Base-by-base conservation (phyloP, 2,329 filamentous ascomycete genomes). In the Pseudogymnoascus sp. region DNA sequence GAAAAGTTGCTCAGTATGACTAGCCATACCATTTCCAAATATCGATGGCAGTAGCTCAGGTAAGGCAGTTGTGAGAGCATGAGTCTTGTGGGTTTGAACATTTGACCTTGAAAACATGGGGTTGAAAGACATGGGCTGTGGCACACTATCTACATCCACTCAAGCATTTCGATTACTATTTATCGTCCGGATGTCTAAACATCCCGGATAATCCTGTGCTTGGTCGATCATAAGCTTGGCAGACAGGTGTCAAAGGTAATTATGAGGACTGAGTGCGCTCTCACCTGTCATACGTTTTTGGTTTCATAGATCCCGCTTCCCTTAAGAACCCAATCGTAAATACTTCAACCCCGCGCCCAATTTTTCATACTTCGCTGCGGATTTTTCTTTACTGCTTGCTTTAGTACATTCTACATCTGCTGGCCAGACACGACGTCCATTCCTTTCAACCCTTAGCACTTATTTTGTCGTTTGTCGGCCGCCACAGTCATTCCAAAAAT, bases 401-500 rank as follows among this genome's bases (percentile, higher is more conserved):
- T 50, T 50, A 11, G n/a, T 50, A 28, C 25, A 50, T 50, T 30
- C n/a, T 16, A 16, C 25, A 30, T 30, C 43, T 50, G 43, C 43
- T 50, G 43, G 43, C 43, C 43, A 50, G 43, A 50, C 43, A 50
- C 43, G 43, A 30, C 43, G 43, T 50, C 43, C 43, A 50, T 50
- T 50, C 43, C 25, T 50, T 50, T 50, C 20, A 25, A 50, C 22
- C 8, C 14, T 50, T 50, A 11, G 3, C 43, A 28, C 16, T 50
- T 30, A 30, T 30, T 18, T 14, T 50, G 25, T 50, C 43, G 43
- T 50, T 50, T 50, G 43, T 50, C n/a, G 43, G 25, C 43, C 25
- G n/a, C 25, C 43, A 50, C 43, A 50, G 25, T 50, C 43, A 50
- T 30, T 50, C 12, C 22, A 28, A 6, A 14, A 4, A 6, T 25